Evolutionary conservation across 495 filamentous ascomycete species (phyloP).

Genomic region (Articulospora tetracladia): DNA sequence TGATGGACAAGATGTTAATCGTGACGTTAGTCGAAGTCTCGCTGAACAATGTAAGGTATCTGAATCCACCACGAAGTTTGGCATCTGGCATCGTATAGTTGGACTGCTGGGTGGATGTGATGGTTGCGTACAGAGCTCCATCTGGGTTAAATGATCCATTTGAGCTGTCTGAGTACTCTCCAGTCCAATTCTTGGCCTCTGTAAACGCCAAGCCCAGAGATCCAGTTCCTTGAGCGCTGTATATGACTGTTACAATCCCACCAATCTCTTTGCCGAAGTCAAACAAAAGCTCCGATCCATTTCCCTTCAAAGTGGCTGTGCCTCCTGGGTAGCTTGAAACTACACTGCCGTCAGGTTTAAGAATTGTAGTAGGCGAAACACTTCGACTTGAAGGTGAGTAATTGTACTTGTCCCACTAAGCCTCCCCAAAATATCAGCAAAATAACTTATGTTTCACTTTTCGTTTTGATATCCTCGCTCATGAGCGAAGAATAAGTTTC

Average conservation of each 20-base stretch:
- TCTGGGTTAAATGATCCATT: constrained; percentile 49
- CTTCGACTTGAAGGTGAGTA: constrained; percentile 53
- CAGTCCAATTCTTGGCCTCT: constrained; percentile 60
- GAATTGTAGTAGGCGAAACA: constrained; percentile 35
- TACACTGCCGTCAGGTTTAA: background rate
- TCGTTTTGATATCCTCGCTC: no score
- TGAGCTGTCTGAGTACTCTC: constrained; percentile 52
- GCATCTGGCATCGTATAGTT: constrained; percentile 48
- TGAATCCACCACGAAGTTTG: constrained; percentile 53
- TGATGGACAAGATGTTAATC: constrained; percentile 39
- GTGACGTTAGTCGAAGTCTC: constrained; percentile 17
- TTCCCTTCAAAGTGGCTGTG: constrained; percentile 33
- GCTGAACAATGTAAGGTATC: constrained; percentile 55
- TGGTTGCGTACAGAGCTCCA: constrained; percentile 47
- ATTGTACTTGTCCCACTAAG: constrained; percentile 55
- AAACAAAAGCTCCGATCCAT: constrained; percentile 47
- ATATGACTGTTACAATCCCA: constrained; percentile 49
- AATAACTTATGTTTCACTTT: no score
- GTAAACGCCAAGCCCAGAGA: constrained; percentile 56
- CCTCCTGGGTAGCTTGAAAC: constrained; percentile 28
- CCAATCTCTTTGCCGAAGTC: constrained; percentile 58
- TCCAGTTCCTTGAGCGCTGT: constrained; percentile 40
- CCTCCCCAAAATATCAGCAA: no score
- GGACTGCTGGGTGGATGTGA: constrained; percentile 32
- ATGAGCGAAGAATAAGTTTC: background rate